Evolutionary conservation across 169 alveolate genomes (phyloP), one percentile per base, ranked within the genome.

Genomic region (Plasmodium sp.): DNA sequence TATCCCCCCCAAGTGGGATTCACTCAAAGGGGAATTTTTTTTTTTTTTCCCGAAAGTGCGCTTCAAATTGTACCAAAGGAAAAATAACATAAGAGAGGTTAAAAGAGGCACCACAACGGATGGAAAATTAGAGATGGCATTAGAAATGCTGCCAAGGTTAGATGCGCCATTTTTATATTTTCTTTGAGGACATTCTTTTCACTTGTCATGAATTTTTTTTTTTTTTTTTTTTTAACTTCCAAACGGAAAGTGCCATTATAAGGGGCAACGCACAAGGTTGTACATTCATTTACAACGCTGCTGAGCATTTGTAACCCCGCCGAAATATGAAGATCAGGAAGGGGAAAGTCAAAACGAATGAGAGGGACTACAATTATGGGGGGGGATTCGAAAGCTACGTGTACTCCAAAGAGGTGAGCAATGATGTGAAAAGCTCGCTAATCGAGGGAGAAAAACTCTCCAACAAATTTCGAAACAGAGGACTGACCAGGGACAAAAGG

Each of bases 401-500:
- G 45, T 75, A 85, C 51, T 18, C 62, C 41, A 85, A 85, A 39
- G 48, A 71, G 3, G 36, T 85, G 77, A 85, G 93, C 58, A 74
- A 75, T 54, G 93, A 48, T 36, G 93, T 85, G 34, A 75, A 85
- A 39, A 75, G 41, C 31, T 85, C 93, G 10, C 36, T 85, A 54
- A 85, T 75, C 62, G 85, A 85, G 43, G 93, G 93, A 75, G 93
- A 85, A 77, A 85, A 85, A 43, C 77, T 77, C 80, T 34, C 86
- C n/a, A 48, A 54, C 45, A 85, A 80, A 92, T 95, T 85, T 51
- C 33, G 93, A 75, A 85, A 85, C 54, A 85, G 93, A 95, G 99
- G 99, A 7, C 82, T 98, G 67, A 98, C 99, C 39, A 98, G 98
- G 94, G 99, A 99, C 84, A 99, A 98, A 72, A 93, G 99, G 79